Conservation (phyloP, 345 rosid genomes). For the Eucalyptus camaldulensis region DNA sequence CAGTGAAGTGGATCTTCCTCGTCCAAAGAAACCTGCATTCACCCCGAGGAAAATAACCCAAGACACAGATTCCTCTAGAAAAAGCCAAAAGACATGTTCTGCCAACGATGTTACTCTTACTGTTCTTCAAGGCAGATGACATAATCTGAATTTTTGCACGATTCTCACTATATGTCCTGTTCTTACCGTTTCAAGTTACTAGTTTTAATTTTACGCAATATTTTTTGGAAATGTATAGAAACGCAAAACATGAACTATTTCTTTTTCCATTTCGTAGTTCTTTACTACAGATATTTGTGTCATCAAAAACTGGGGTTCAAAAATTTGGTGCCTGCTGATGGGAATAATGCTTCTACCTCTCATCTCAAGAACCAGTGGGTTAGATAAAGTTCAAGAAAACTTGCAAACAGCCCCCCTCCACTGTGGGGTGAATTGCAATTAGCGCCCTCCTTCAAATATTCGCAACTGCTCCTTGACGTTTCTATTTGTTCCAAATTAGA, state of each 20-base stretch:
- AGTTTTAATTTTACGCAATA: background rate
- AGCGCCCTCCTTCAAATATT: background rate
- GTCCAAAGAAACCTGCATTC: background rate
- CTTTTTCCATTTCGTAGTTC: background rate
- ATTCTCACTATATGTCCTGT: background rate
- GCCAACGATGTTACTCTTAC: background rate
- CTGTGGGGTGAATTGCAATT: background rate
- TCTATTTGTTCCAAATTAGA: background rate
- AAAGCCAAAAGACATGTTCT: background rate
- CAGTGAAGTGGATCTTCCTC: background rate
- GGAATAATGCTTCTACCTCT: background rate
- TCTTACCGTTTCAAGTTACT: background rate
- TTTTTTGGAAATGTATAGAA: background rate
- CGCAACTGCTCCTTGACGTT: background rate
- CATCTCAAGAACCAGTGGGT: background rate
- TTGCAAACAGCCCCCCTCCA: background rate
- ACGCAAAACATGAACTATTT: background rate
- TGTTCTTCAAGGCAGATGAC: background rate
- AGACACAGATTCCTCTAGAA: background rate
- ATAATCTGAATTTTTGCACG: background rate
- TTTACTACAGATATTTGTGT: background rate
- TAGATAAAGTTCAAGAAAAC: background rate
- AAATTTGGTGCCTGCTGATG: background rate
- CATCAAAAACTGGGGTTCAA: background rate
- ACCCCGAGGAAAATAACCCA: background rate